phyloP scores from a whole-genome alignment of 2,329 filamentous ascomycete species.

The Cladosporium phlei region DNA sequence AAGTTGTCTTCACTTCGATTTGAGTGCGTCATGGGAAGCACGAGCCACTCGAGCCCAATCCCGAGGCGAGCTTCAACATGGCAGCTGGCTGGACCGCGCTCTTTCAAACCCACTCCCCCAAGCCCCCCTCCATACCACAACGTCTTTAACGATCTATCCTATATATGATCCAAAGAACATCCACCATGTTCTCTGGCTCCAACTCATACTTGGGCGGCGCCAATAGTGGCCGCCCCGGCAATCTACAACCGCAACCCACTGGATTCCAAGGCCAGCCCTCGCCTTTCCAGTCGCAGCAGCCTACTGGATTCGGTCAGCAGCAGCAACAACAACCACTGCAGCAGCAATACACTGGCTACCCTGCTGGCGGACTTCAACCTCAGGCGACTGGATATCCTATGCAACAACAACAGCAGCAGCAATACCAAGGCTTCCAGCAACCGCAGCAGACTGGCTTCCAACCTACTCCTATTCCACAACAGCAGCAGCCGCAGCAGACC shows the following conservation, averaged over 20 bases:
- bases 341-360: conserved; percentile 67
- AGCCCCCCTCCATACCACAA: conserved; percentile 40
- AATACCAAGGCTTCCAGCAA: conserved; percentile 29
- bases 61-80: no score
- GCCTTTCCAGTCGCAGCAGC: conserved; percentile 52
- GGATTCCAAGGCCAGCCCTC: conserved; percentile 53
- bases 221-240: conserved; percentile 68
- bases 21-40: no score
- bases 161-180: no score
- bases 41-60: no score
- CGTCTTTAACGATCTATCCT: no score
- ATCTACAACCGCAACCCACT: conserved; percentile 49
- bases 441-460: conserved; percentile 51
- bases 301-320: conserved; percentile 45
- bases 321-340: conserved; percentile 41
- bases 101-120: no score
- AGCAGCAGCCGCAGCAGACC: conserved; percentile 23
- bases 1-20: no score
- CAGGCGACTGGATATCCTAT: conserved; percentile 32
- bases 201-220: conserved; percentile 79
- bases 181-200: conserved; percentile 80
- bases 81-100: no score
- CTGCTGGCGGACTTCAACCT: conserved; percentile 34
- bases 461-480: conserved; percentile 45
- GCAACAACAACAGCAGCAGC: conserved; percentile 34